Evolutionary conservation across 148 eudicot genomes (phyloP), one percentile per base, ranked within the genome.

Genomic region (Fagopyrum esculentum): DNA sequence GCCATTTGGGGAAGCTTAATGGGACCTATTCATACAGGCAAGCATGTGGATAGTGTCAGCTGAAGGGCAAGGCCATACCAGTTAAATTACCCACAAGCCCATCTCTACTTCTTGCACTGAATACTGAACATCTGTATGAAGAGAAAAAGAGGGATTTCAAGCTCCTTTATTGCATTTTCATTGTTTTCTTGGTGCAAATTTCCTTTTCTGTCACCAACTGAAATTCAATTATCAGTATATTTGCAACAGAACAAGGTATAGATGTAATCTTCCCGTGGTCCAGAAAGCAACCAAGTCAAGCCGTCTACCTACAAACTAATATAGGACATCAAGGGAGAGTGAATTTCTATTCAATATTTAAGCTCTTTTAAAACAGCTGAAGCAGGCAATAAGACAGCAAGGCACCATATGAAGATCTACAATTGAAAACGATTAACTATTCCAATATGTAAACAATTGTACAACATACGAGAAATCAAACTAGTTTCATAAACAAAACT

Each of bases 21-120:
- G 71, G 71, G 71, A 46, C 71, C 71, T 66, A 47, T 13, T 66
- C 19, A 13, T 43, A 43, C 71, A 66, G 47, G 19, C 40, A 40
- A 66, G 17, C 71, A 66, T 66, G 71, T 66, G 71, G 45, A 15
- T 30, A 43, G 35, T 66, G 46, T 40, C 71, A 66, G 71, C 69
- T 63, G 69, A 63, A 30, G 69, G 69, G 45, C 12, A 63, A 63
- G 69, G 45, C 69, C 44, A 11, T 45, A 63, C 9, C 71, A 66
- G 69, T 15, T 66, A 40, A 45, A 66, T 64, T 40, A 64, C 46
- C 29, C 70, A 35, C 70, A 64, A 61, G 71, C 47, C 71, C 71
- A 66, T 40, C 46, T 40, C 71, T 66, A 35, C 45, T 7, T n/a
- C 19, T 40, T 66, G 71, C 71, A 66, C 45, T 66, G 47, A 35